A percentile compares a stretch with the other conserved stretches of the same genome.
Evolutionary conservation across 2,329 filamentous ascomycete species (phyloP).

Genomic region (Capronia coronata): DNA sequence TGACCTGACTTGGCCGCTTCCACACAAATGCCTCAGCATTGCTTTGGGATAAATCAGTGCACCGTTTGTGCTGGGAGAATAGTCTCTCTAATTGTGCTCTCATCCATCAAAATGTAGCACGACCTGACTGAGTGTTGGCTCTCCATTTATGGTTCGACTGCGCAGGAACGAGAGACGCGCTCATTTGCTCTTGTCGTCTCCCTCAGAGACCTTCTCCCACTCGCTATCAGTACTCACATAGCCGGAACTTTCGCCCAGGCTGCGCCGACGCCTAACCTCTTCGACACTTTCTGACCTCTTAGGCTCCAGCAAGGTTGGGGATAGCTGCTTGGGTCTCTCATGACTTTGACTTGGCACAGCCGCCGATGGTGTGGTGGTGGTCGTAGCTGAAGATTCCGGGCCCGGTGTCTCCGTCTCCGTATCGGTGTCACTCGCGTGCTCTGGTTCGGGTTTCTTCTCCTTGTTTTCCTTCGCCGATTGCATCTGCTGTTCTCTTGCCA

Average conservation of each 20-base stretch:
- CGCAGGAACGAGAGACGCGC: neutral
- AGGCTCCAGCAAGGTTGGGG: conserved; percentile 33
- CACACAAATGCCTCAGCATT: neutral
- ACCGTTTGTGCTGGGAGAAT: neutral
- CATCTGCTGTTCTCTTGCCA: conserved; percentile 46
- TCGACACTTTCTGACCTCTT: conserved; percentile 42
- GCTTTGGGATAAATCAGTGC: neutral
- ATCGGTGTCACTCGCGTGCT: conserved; percentile 33
- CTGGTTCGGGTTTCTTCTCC: conserved; percentile 36
- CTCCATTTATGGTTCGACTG: neutral
- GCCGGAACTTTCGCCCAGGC: conserved; percentile 46
- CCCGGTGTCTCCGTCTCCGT: conserved; percentile 32
- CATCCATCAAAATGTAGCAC: neutral
- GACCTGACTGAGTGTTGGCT: neutral
- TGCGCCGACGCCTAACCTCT: conserved; percentile 42
- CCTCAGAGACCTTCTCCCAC: conserved; percentile 74
- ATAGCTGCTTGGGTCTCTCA: conserved; percentile 15
- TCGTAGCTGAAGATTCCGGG: neutral
- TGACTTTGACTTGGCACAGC: conserved; percentile 14
- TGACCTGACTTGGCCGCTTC: neutral
- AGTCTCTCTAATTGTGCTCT: neutral
- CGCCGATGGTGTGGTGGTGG: conserved; percentile 13
- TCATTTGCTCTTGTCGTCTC: conserved; percentile 50
- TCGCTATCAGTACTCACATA: conserved; percentile 82
- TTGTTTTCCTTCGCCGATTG: conserved; percentile 42